Base-by-base conservation (phyloP, 2,329 filamentous ascomycete genomes). In the Cordyceps cicadae region DNA sequence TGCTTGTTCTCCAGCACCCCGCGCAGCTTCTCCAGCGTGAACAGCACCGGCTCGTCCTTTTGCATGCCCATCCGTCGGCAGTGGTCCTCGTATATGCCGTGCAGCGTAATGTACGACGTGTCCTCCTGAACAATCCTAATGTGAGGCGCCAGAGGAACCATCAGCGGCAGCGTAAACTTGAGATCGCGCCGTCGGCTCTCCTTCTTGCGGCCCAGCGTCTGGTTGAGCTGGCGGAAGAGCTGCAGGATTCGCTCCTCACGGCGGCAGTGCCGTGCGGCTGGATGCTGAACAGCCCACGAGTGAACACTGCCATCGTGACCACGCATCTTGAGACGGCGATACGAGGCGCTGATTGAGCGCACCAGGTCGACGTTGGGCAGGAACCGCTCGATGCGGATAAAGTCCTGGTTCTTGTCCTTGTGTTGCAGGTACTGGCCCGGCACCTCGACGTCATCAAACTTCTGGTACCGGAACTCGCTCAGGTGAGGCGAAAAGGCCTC, bases 351-450 rank as follows among this genome's bases (percentile, higher is more conserved):
- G 67, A 96, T 91, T 11, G 88, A 90, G 60, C 94, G 87, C 48
- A 99, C 90, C 57, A 97, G 81, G 67, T 99, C 93, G 21, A 99
- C 92, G 65, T 94, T 90, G 11, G 95, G 92, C 67, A 99, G 76
- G 83, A 99, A 99, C 26, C 93, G 88, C 72, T 99, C 95, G 66
- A 99, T 97, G 51, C 92, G 88, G 66, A 99, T 88, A 71, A 99
- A 99, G 72, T 99, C 94, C 68, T 96, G 92, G 73, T 99, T 99
- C 83, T 97, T 99, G 69, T 99, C 95, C 74, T 94, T 95, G 76
- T 97, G 94, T 71, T 96, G 87, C 64, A 97, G 78, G 73, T 99
- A 99, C 72, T 99, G 94, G 0, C 94, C 94, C 3, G 95, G 95
- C 41, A 99, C 86, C 74, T 99, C 94, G 14, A 99, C 93, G 68